Conservation (phyloP, 768 basidiomycete genomes). For the Mrakia blollopis region DNA sequence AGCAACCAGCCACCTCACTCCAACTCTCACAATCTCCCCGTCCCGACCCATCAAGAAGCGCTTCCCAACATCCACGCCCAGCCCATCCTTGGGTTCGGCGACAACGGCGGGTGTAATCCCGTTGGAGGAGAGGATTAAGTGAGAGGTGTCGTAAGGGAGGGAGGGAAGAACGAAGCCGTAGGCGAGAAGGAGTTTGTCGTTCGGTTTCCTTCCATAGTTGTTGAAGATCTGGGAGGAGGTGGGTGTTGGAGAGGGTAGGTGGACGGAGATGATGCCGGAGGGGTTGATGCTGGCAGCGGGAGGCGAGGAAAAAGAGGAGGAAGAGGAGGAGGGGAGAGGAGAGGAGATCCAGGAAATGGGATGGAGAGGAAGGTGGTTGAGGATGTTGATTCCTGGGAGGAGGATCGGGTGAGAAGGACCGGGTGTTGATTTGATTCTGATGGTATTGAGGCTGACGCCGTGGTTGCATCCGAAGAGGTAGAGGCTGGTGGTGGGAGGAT, state of each 20-base stretch:
- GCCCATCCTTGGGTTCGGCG: not conserved
- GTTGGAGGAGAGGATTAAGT: conserved; percentile 60
- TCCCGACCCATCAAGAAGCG: not conserved
- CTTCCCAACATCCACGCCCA: not conserved
- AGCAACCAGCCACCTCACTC: not conserved
- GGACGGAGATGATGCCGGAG: conserved; percentile 55
- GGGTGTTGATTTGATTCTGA: too few species aligned
- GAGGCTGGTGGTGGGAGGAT: conserved; percentile 42
- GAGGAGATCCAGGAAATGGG: conserved; percentile 33
- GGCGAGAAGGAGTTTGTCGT: conserved; percentile 80
- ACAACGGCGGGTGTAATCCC: conserved; percentile 41
- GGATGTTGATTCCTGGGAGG: conserved; percentile 76
- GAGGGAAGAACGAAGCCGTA: conserved; percentile 78
- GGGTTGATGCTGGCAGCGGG: not conserved
- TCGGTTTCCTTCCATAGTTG: conserved; percentile 91
- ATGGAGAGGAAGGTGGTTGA: conserved; percentile 55
- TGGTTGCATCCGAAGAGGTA: conserved; percentile 31
- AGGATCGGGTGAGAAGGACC: conserved; percentile 63
- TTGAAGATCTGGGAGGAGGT: conserved; percentile 66
- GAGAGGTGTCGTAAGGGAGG: conserved; percentile 82
- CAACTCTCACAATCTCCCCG: not conserved
- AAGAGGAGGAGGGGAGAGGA: conserved; percentile 27
- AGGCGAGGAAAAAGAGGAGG: not conserved
- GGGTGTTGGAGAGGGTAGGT: conserved; percentile 51
- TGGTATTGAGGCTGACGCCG: conserved; percentile 42